phyloP scores from a whole-genome alignment of 352 stramenopile genomes.

The Phytophthora capsici region DNA sequence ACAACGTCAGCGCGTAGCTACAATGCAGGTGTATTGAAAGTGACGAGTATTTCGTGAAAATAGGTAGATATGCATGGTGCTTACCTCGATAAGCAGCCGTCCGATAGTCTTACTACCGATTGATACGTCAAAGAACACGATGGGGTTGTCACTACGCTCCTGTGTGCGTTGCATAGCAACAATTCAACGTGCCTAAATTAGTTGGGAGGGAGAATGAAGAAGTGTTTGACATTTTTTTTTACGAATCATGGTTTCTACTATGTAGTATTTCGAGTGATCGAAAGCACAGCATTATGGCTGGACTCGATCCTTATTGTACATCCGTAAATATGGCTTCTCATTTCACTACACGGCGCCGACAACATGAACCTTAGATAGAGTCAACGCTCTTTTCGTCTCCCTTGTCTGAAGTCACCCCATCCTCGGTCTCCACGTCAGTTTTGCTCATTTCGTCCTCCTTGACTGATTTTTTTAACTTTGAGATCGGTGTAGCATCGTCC shows the following conservation, averaged over 20 bases:
- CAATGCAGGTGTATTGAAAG: background rate
- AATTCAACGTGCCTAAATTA: conserved; percentile 10
- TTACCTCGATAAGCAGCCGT: conserved; percentile 92
- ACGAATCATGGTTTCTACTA: too few relatives aligned
- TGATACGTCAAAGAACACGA: conserved; percentile 97
- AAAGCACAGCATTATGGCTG: too few relatives aligned
- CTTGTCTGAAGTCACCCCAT: conserved; percentile 3
- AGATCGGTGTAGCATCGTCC: conserved; percentile 16
- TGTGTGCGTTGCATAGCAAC: conserved; percentile 16
- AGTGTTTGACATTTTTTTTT: too few relatives aligned
- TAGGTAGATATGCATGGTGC: background rate
- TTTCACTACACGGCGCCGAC: background rate
- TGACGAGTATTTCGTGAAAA: background rate
- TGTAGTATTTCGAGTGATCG: background rate
- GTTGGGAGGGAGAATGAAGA: too few relatives aligned
- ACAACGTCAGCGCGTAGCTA: conserved; percentile 94
- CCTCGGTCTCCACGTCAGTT: conserved; percentile 15
- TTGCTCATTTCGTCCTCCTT: conserved; percentile 8
- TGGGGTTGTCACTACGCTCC: conserved; percentile 63
- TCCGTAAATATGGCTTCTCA: background rate
- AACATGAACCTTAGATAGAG: background rate
- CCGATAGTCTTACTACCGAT: conserved; percentile 88
- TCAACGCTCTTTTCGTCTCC: background rate
- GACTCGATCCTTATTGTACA: background rate
- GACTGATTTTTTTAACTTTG: conserved; percentile 6